These are phyloP conservation scores for Chrysoporthe puriensis DNA, from an alignment of 2,329 filamentous ascomycete genomes.

Conservation along the genomic window DNA sequence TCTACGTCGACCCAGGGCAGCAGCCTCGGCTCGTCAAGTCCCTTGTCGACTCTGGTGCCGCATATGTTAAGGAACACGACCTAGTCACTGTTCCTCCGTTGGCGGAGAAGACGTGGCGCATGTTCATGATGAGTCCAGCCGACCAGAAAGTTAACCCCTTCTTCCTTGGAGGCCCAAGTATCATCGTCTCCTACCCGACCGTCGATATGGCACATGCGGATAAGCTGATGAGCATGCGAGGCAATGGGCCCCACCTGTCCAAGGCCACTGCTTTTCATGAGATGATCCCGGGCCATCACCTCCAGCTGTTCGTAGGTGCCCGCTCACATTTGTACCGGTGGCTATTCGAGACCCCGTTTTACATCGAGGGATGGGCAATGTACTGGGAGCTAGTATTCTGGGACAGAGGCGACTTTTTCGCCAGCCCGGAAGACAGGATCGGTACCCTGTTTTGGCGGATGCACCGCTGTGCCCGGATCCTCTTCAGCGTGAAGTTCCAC, in stretches of 20 bases:
- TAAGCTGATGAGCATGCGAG: conserved; percentile 63
- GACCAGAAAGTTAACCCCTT: conserved; percentile 61
- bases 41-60: conserved; percentile 54
- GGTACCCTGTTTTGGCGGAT: conserved; percentile 66
- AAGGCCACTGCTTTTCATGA: conserved; percentile 65
- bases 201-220: conserved; percentile 54
- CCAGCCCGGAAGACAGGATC: conserved; percentile 54
- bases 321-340: conserved; percentile 53
- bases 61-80: conserved; percentile 56
- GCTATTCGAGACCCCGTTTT: conserved; percentile 61
- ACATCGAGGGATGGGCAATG: conserved; percentile 63
- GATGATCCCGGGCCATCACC: conserved; percentile 61
- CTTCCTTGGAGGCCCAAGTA: conserved; percentile 58
- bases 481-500: conserved; percentile 62
- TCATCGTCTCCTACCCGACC: conserved; percentile 61
- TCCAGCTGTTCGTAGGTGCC: conserved; percentile 54
- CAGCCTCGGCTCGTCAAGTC: conserved; percentile 56
- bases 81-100: conserved; percentile 59
- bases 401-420: conserved; percentile 55
- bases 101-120: conserved; percentile 57
- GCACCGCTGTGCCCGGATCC: conserved; percentile 63
- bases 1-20: conserved; percentile 56
- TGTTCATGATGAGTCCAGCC: conserved; percentile 59
- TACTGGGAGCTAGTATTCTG: conserved; percentile 66
- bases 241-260: conserved; percentile 61